Evolutionary conservation across 352 stramenopile species (phyloP).

Genomic region (Pythium utonaiense): DNA sequence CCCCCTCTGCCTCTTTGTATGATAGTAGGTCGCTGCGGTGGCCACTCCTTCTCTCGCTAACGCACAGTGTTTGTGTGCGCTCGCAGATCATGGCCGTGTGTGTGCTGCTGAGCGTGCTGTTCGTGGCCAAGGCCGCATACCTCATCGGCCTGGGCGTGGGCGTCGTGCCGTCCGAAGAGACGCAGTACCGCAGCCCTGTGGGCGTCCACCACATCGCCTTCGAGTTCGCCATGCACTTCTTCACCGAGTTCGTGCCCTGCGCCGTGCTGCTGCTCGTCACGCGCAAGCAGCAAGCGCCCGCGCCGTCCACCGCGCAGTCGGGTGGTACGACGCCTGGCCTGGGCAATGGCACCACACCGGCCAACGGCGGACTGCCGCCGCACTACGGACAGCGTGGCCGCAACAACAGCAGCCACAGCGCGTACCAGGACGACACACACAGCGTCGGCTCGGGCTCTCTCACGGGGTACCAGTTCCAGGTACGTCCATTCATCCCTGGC

Average conservation of each 20-base stretch:
- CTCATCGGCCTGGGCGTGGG: constrained; percentile 67
- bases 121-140: constrained; percentile 62
- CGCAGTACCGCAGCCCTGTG: constrained; percentile 54
- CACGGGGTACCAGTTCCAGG: constrained; percentile 67
- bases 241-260: constrained; percentile 68
- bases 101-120: constrained; percentile 66
- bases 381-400: constrained; percentile 30
- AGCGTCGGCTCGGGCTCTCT: constrained; percentile 39
- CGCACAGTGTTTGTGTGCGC: background rate
- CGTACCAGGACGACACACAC: constrained; percentile 44
- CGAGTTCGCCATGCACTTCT: constrained; percentile 70
- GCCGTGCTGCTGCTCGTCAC: constrained; percentile 69
- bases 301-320: background rate
- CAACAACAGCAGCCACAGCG: constrained; percentile 30
- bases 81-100: constrained; percentile 72
- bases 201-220: constrained; percentile 68
- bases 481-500: no score
- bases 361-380: constrained; percentile 10
- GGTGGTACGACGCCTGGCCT: background rate
- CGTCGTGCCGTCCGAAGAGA: constrained; percentile 55
- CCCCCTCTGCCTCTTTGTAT: background rate
- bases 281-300: constrained; percentile 34
- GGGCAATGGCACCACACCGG: constrained; percentile 28
- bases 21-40: no score
- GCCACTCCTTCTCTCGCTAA: background rate